phyloP scores from a whole-genome alignment of 257 asterid genomes.

The Ophiorrhiza pumila region DNA sequence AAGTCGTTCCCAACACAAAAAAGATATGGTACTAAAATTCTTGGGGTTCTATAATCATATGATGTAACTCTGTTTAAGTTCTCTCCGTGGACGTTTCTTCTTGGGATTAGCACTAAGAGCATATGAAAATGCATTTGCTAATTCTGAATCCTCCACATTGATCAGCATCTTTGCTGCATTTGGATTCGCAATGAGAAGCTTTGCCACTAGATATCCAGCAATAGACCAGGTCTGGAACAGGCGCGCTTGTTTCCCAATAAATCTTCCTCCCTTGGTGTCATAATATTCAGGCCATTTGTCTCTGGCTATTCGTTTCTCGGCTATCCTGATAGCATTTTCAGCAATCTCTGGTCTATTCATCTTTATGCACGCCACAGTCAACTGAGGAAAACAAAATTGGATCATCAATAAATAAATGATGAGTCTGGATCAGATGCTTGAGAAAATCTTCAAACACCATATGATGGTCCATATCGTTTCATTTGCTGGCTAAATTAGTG shows the following conservation, averaged over 20 bases:
- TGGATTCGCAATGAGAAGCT: conserved; percentile 63
- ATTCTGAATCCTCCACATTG: conserved; percentile 61
- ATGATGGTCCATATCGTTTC: too few species aligned
- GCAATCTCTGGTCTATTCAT: conserved; percentile 74
- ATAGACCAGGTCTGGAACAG: conserved; percentile 78
- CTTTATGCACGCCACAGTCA: conserved; percentile 78
- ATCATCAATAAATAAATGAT: not conserved
- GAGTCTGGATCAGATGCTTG: not conserved
- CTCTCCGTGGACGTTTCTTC: conserved; percentile 58
- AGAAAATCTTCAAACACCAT: not conserved
- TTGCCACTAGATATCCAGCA: conserved; percentile 76
- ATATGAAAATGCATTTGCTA: conserved; percentile 52
- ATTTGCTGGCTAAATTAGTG: too few species aligned
- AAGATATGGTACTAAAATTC: not conserved
- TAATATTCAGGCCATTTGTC: conserved; percentile 87
- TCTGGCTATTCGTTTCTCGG: conserved; percentile 49
- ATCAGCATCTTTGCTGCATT: conserved; percentile 63
- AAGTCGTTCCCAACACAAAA: not conserved
- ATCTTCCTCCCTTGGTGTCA: conserved; percentile 71
- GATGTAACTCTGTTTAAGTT: conserved; percentile 56
- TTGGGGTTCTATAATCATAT: conserved; percentile 31
- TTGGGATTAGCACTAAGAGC: conserved; percentile 53
- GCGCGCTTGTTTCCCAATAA: conserved; percentile 73
- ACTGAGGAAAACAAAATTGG: conserved; percentile 30
- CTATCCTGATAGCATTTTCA: conserved; percentile 59